Conservation (phyloP, 1,284 basidiomycete genomes). For the Coriolopsis trogii region DNA sequence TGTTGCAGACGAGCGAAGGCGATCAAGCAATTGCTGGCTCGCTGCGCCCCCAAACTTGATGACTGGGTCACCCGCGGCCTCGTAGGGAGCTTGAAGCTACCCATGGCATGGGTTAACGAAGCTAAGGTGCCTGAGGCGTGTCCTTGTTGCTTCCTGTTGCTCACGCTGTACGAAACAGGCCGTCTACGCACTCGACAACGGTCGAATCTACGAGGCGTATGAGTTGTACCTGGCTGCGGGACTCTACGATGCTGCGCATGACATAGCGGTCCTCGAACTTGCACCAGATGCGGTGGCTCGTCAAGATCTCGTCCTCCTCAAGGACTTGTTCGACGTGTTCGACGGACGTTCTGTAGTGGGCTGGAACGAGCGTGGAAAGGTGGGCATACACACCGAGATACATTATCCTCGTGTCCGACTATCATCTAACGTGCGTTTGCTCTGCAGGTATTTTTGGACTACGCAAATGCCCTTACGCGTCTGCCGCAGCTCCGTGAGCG, state of each 20-base stretch:
- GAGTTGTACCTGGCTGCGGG: slow-evolving; percentile 76
- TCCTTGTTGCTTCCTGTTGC: neutral
- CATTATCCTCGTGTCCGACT: too few species aligned
- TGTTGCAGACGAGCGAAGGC: slow-evolving; percentile 74
- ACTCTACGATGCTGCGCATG: slow-evolving; percentile 77
- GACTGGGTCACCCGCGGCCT: slow-evolving; percentile 77
- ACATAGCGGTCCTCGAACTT: slow-evolving; percentile 80
- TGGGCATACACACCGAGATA: slow-evolving; percentile 34
- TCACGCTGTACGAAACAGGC: slow-evolving; percentile 49
- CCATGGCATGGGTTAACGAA: slow-evolving; percentile 85
- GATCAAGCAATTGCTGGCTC: slow-evolving; percentile 79
- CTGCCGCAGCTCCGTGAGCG: slow-evolving; percentile 59
- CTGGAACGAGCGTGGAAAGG: slow-evolving; percentile 84
- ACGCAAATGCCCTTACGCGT: slow-evolving; percentile 62
- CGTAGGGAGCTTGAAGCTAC: slow-evolving; percentile 78
- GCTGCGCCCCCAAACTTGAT: slow-evolving; percentile 71
- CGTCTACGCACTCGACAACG: slow-evolving; percentile 60
- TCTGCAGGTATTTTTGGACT: slow-evolving; percentile 68
- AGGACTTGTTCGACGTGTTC: slow-evolving; percentile 74
- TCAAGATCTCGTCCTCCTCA: slow-evolving; percentile 76
- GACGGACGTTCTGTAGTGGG: slow-evolving; percentile 63
- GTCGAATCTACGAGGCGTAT: slow-evolving; percentile 78
- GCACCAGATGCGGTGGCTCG: slow-evolving; percentile 89
- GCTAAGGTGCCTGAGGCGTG: slow-evolving; percentile 63
- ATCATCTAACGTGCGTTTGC: slow-evolving; percentile 25